These are phyloP conservation scores for Pichiaceae sp. DNA, from an alignment of 1,139 yeast species.

Conservation along the genomic window DNA sequence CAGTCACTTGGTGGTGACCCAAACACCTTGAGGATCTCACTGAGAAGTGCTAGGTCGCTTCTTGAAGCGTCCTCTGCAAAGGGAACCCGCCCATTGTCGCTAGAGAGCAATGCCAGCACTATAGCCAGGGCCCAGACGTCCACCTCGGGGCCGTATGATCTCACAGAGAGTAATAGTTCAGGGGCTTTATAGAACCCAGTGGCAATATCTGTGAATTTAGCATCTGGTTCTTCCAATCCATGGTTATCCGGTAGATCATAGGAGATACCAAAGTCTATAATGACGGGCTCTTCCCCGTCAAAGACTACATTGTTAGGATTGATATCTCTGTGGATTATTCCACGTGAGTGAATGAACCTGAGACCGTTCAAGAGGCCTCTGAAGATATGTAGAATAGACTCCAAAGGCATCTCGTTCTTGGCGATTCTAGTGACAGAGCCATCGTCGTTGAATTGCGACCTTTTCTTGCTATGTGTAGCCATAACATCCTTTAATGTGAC, in stretches of 20 bases:
- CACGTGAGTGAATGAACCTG: constrained; percentile 40
- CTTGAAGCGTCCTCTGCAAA: constrained; percentile 30
- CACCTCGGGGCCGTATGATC: constrained; percentile 49
- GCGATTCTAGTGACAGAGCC: constrained; percentile 8
- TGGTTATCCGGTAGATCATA: constrained; percentile 29
- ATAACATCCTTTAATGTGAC: constrained; percentile 28
- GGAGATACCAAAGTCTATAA: constrained; percentile 80
- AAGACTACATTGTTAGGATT: constrained; percentile 76
- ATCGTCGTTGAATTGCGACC: constrained; percentile 20
- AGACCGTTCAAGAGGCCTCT: constrained; percentile 41
- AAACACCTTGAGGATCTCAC: constrained; percentile 51
- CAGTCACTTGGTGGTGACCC: constrained; percentile 62
- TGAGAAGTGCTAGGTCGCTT: constrained; percentile 60
- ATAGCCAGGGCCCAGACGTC: constrained; percentile 85
- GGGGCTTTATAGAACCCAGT: constrained; percentile 81
- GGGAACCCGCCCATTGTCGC: constrained; percentile 35
- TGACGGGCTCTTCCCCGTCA: constrained; percentile 27
- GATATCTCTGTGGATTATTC: constrained; percentile 82
- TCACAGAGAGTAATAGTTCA: constrained; percentile 66
- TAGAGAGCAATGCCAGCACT: constrained; percentile 51
- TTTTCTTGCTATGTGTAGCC: constrained; percentile 20
- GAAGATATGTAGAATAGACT: constrained; percentile 26
- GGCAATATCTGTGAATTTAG: constrained; percentile 63
- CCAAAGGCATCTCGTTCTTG: constrained; percentile 22
- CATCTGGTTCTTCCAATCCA: constrained; percentile 35